phyloP scores from a whole-genome alignment of 1,139 yeast species.

The Candida sp. region DNA sequence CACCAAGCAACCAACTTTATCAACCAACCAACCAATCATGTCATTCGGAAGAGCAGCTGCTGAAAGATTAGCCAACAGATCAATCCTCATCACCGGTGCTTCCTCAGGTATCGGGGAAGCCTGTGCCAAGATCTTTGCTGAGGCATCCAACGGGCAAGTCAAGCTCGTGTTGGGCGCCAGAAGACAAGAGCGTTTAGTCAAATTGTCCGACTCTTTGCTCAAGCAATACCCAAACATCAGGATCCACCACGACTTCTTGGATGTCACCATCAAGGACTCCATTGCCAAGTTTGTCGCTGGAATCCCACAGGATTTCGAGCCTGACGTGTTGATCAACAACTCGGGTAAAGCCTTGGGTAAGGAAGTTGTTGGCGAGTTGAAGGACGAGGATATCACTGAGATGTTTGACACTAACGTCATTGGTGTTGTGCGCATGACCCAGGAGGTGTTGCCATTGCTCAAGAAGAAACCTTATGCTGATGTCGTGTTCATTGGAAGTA shows the following conservation, averaged over 20 bases:
- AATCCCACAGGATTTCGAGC: constrained; percentile 59
- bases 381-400: constrained; percentile 56
- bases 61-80: constrained; percentile 46
- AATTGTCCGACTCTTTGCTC: constrained; percentile 48
- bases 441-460: constrained; percentile 64
- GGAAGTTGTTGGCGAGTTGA: constrained; percentile 64
- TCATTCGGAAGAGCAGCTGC: constrained; percentile 48
- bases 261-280: constrained; percentile 57
- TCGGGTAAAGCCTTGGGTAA: constrained; percentile 84
- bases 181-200: constrained; percentile 57
- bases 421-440: constrained; percentile 74
- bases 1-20: neutral
- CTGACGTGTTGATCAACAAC: constrained; percentile 76
- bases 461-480: constrained; percentile 55
- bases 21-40: constrained; percentile 23
- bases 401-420: constrained; percentile 78
- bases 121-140: constrained; percentile 74
- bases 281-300: constrained; percentile 55
- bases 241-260: constrained; percentile 57
- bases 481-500: constrained; percentile 52
- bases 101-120: constrained; percentile 68
- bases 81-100: constrained; percentile 40
- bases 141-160: constrained; percentile 67
- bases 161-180: constrained; percentile 74
- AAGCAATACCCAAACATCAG: constrained; percentile 50